A percentile compares a stretch with the other conserved stretches of the same genome.
Conservation (phyloP, 1,139 yeast species). For the Yamadazyma epiphylla region DNA sequence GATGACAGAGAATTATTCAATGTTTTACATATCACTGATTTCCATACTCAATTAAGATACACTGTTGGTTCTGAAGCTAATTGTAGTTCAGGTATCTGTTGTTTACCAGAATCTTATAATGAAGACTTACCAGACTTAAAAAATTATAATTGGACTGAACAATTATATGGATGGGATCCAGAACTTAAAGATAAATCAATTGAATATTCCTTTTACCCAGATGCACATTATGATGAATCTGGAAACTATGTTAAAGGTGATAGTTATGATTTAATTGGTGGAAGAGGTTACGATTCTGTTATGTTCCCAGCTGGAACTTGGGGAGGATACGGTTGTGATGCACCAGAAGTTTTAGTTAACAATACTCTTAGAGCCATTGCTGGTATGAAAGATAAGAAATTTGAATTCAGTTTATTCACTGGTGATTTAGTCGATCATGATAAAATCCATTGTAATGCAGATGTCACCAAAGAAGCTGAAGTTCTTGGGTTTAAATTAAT, state of each 20-base stretch:
- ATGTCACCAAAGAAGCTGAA: constrained; percentile 53
- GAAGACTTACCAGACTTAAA: constrained; percentile 20
- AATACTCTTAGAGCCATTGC: constrained; percentile 48
- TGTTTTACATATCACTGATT: constrained; percentile 64
- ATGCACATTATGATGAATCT: constrained; percentile 34
- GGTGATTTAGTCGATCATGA: constrained; percentile 71
- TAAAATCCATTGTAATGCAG: constrained; percentile 40
- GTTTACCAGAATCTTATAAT: constrained; percentile 39
- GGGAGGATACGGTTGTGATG: constrained; percentile 62
- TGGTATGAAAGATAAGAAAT: constrained; percentile 26
- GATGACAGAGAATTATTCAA: constrained; percentile 34
- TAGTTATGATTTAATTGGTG: constrained; percentile 32
- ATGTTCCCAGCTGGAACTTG: constrained; percentile 54
- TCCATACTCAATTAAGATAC: constrained; percentile 59
- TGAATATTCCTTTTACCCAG: constrained; percentile 25
- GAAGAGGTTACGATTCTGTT: constrained; percentile 37
- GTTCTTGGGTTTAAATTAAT: constrained; percentile 46
- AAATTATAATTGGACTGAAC: constrained; percentile 31
- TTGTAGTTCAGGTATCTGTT: constrained; percentile 51
- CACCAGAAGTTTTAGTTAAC: constrained; percentile 58
- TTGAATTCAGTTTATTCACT: constrained; percentile 62
- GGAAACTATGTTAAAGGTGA: constrained; percentile 36
- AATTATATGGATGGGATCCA: constrained; percentile 17
- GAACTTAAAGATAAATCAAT: constrained; percentile 8
- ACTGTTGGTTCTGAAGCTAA: constrained; percentile 57